A percentile compares a stretch with the other conserved stretches of the same genome.
phyloP scores from a whole-genome alignment of 2,329 filamentous ascomycete genomes.

The Incumbomyces delicatus region DNA sequence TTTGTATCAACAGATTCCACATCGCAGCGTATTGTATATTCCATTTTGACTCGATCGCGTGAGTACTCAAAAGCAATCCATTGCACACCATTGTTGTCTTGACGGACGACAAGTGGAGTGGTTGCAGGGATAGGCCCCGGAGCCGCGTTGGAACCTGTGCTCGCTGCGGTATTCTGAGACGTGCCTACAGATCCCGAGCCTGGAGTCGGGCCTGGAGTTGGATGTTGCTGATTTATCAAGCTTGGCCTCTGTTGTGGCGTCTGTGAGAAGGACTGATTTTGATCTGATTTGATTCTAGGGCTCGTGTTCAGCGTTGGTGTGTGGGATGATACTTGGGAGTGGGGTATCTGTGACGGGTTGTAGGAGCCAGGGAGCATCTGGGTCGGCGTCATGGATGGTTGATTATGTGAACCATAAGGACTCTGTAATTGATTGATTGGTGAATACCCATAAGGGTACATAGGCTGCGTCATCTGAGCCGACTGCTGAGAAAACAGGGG shows the following conservation, averaged over 20 bases:
- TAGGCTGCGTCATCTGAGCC: constrained; percentile 69
- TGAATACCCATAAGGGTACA: constrained; percentile 64
- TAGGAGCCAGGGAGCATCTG: constrained; percentile 46
- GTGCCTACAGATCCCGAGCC: constrained; percentile 54
- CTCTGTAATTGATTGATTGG: constrained; percentile 44
- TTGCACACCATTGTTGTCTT: constrained; percentile 93
- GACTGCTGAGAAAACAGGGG: constrained; percentile 73
- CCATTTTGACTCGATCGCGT: constrained; percentile 94
- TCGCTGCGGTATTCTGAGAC: constrained; percentile 41
- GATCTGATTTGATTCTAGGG: constrained; percentile 31
- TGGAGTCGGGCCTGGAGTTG: constrained; percentile 26
- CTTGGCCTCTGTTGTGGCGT: constrained; percentile 36
- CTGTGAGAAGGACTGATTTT: constrained; percentile 19
- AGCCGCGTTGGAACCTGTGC: constrained; percentile 61
- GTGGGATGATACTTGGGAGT: constrained; percentile 30
- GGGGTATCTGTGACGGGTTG: constrained; percentile 32
- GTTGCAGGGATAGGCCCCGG: constrained; percentile 95
- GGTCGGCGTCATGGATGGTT: constrained; percentile 47
- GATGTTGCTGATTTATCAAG: constrained; percentile 31
- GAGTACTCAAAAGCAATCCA: constrained; percentile 99
- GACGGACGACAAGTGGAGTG: constrained; percentile 83
- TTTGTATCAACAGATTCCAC: constrained; percentile 94
- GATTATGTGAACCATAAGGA: constrained; percentile 48
- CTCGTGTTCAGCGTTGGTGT: constrained; percentile 53
- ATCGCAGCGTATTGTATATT: constrained; percentile 96